Base-by-base conservation (phyloP, 306 rosid genomes). In the Corylus americana region DNA sequence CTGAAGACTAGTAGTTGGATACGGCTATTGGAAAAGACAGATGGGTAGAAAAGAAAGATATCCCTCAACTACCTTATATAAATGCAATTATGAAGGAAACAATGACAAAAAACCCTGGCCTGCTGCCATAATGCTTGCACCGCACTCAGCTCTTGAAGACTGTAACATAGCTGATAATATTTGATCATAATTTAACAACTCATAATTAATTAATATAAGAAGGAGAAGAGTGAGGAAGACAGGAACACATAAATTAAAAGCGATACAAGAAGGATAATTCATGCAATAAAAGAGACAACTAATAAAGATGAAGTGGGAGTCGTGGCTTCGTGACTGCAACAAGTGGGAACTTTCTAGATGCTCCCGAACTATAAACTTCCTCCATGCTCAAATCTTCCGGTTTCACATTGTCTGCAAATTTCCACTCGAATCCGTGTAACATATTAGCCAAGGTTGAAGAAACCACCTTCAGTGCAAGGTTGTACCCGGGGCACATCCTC, bases 31-130 rank as follows among this genome's bases (percentile, higher is more conserved):
- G 88, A 37, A 81, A 57, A 44, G 71, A 70, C 1, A 75, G 88
- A 39, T 85, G 78, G 88, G 88, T 85, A 39, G 83, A 78, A n/a
- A 85, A 85, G 76, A 75, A 63, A 7, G 87, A 84, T 74, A 77
- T 84, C 4, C 57, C 87, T 11, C 53, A 68, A 17, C 87, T 84
- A 74, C 82, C 87, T 37, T 80, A 31, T 51, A 61, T 77, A 1
- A 80, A 84, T 10, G 82, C 87, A 47, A 77, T 84, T 2, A 77
- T 84, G 70, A 84, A 84, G 42, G 88, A 84, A 67, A 74, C 88
- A 37, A 81, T 84, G 86, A 82, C 84, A 39, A 62, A 71, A 45
- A 86, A 82, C 84, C 0, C 25, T 22, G 25, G 25, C 84, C 88
- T 2, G 79, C 47, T 0, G 82, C 74, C 7, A 73, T 67, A 18